Base-by-base conservation (phyloP, 768 basidiomycete species). In the Tubosaeta sp. region DNA sequence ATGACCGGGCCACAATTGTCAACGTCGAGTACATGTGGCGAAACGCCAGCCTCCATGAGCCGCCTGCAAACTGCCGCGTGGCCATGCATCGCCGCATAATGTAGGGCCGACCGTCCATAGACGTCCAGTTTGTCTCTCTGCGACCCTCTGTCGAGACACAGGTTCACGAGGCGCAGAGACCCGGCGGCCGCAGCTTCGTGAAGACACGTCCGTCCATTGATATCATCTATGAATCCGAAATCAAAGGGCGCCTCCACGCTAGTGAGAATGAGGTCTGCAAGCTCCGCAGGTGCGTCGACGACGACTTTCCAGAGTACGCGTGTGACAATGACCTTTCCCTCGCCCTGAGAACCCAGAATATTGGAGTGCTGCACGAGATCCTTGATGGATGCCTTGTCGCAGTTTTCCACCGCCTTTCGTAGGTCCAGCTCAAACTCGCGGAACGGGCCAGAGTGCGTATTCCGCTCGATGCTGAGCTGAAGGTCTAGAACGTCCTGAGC, bases 21-120 rank as follows among this genome's bases (percentile, higher is more conserved):
- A 73, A 90, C 82, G 71, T 99, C 96, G 39, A 85, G 76, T 16
- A 82, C 76, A 56, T 84, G 78, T 1, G 87, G 78, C 11, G 84
- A 77, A 10, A 88, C 74, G 30, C 77, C 72, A 16, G 82, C 83
- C 53, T 84, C 77, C 53, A 99, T 71, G 31, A 99, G 80, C 58
- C 76, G 83, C 44, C 76, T 80, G 68, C 90, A 93, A 51, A 95
- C 80, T 21, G 66, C 69, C 8, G 83, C 76, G 64, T 94, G 87
- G 1, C 94, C 94, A 62, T 93, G 85, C 84, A 97, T 93, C 19
- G 91, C 87, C 14, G 93, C 92, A 70, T 99, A 99, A 71, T 98
- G 95, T 38, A 99, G 76, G 4, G 94, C 86, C 7, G 90, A 87
- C 4, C 96, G 88, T 27, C 92, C 94, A 69, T 98, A 99, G 1